Conservation (phyloP, 805 yeast genomes). For the Candida ovalis region DNA sequence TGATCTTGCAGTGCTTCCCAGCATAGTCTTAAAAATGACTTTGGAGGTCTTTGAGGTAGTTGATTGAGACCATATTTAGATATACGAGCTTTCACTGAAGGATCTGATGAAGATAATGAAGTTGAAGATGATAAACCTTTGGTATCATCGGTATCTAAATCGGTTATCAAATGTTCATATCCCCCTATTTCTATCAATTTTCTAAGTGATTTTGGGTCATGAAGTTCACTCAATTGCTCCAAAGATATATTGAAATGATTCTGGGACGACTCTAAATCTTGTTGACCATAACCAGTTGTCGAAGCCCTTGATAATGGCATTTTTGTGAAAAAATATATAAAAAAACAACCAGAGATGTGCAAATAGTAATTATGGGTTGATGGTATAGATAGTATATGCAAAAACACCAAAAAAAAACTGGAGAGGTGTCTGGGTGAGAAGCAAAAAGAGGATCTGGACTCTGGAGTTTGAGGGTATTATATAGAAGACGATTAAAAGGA, state of each 20-base stretch:
- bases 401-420: not conserved
- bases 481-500: not conserved
- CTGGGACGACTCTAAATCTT: conserved; percentile 15
- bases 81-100: conserved; percentile 36
- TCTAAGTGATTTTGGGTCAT: conserved; percentile 59
- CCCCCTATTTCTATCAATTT: conserved; percentile 45
- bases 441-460: not conserved
- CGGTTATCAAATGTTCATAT: conserved; percentile 29
- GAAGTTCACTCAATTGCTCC: conserved; percentile 43
- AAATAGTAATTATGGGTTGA: not conserved
- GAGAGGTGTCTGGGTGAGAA: too few species aligned
- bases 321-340: not conserved
- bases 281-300: not conserved
- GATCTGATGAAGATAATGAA: conserved; percentile 13
- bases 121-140: conserved; percentile 37
- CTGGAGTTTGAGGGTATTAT: too few species aligned
- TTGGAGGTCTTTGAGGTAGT: conserved; percentile 69
- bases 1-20: conserved; percentile 88
- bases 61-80: conserved; percentile 63
- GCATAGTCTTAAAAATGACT: conserved; percentile 63
- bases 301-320: not conserved
- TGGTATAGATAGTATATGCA: not conserved
- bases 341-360: not conserved
- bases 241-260: conserved; percentile 21
- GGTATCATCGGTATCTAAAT: conserved; percentile 34